Conservation (phyloP, 2,329 filamentous ascomycete species). For the Penicillium janthinellum region DNA sequence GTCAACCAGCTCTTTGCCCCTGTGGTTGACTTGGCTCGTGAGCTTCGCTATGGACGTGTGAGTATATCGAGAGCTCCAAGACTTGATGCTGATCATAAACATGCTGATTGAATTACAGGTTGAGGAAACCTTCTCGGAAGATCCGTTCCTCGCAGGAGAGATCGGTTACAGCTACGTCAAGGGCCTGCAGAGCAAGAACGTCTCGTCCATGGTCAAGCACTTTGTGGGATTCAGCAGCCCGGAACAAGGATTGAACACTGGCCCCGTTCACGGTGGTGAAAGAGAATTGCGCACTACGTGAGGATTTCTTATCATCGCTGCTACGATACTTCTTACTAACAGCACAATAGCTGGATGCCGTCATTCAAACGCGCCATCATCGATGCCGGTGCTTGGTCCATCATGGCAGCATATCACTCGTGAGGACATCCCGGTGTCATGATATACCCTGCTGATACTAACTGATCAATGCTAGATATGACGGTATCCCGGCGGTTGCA, state of each 20-base stretch:
- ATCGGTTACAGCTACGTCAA: conserved; percentile 63
- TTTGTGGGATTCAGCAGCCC: conserved; percentile 70
- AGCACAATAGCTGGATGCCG: conserved; percentile 47
- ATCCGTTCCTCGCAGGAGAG: conserved; percentile 68
- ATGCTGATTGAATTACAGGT: conserved; percentile 38
- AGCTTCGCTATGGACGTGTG: conserved; percentile 68
- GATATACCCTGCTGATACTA: neutral
- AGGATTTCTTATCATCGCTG: conserved; percentile 24
- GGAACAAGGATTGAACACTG: conserved; percentile 73
- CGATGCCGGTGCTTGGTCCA: conserved; percentile 65
- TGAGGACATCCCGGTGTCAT: conserved; percentile 15
- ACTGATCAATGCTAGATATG: conserved; percentile 51
- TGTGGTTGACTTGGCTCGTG: conserved; percentile 69
- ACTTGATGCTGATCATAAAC: too few relatives aligned
- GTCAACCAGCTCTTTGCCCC: conserved; percentile 75
- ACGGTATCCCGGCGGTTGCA: conserved; percentile 68
- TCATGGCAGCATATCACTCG: conserved; percentile 76
- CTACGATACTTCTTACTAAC: neutral
- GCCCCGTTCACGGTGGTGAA: conserved; percentile 59
- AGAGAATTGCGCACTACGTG: conserved; percentile 58
- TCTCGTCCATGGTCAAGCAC: conserved; percentile 74
- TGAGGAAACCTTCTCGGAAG: conserved; percentile 73
- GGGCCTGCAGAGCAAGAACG: conserved; percentile 65
- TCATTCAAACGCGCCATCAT: conserved; percentile 71
- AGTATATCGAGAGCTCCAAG: neutral